Base-by-base conservation (phyloP, 1,139 yeast genomes). In the Saccharomycopsis hybrid region DNA sequence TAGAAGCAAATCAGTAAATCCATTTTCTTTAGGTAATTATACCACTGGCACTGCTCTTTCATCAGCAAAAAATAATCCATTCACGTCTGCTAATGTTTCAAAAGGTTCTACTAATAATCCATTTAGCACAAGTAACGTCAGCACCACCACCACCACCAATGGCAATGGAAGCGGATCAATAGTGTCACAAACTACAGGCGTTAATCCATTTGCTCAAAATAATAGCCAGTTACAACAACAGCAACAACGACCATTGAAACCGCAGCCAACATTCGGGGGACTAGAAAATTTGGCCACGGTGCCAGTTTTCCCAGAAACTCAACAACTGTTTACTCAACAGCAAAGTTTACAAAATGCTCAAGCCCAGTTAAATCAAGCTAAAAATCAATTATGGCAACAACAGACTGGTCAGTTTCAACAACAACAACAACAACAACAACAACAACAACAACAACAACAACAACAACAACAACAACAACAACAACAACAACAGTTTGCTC, bases 261-360 rank as follows among this genome's bases (percentile, higher is more conserved):
- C 72, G 9, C 83, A 78, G 58, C 71, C 76, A 2, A 81, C 87
- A 2, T 83, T 85, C 25, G 88, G 87, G 3, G 88, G 88, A 0
- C 70, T 79, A 53, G 88, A 82, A 60, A 68, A 69, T 49, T 58
- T 80, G 40, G 82, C 82, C 2, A 81, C 87, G 0, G 64, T 77
- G 2, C 75, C 87, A 2, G 84, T 81, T 1, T 82, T 82, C 59
- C 86, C 86, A 0, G 78, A 78, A 56, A 81, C 86, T 5, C 78
- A 63, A 36, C 64, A 61, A 46, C 66, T 64, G 38, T 65, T 60
- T 50, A 62, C 60, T 33, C 64, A 60, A 3, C 60, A 60, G 37
- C 64, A 58, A 46, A 59, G 55, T 43, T 60, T 58, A 41, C 59
- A 58, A 43, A 57, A 62, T 44, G 67, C 68, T 2, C 55, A 51